Base-by-base conservation (phyloP, 805 yeast species). In the Candida corydali region DNA sequence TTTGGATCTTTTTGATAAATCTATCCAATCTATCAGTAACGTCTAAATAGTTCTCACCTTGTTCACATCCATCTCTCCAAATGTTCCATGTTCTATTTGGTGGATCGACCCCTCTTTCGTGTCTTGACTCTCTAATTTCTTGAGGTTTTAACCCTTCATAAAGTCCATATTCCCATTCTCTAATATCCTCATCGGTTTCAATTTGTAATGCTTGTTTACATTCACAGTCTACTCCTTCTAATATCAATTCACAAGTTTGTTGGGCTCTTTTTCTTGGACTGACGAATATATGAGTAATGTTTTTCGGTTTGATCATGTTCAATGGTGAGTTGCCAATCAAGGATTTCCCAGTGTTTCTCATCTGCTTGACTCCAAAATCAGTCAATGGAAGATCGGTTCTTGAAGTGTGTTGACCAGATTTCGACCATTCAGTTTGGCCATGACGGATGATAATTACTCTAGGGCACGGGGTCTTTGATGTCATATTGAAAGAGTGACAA, bases 151-250 rank as follows among this genome's bases (percentile, higher is more conserved):
- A 59, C 4, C 98, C 98, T 67, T 91, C 98, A 58, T 91, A 91
- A 53, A 86, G 93, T 47, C 98, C 98, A 52, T 91, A 91, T 47
- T 86, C 94, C 97, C 97, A 91, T 62, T 91, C 98, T 49, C 93
- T 75, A 34, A 88, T 61, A 50, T 86, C 88, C 33, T 84, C 78
- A 44, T 79, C 82, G 15, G 48, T 53, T 14, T 70, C 70, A 29
- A 72, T 50, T 7, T 70, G 63, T 33, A 80, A 69, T 5, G 58
- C 44, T 8, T 65, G 44, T 41, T 61, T 68, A 8, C 19, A 10
- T 11, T 17, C 15, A 11, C 17, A 31, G 22, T 34, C 29, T 12
- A 66, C 61, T 17, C 64, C 66, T 10, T 63, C 69, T 29, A 83
- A 58, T 12, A 88, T 64, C 41, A 88, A 65, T 12, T 81, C 73